Evolutionary conservation across 177 flowering plant genomes (phyloP).

Genomic region (Tripterygium wilfordii): DNA sequence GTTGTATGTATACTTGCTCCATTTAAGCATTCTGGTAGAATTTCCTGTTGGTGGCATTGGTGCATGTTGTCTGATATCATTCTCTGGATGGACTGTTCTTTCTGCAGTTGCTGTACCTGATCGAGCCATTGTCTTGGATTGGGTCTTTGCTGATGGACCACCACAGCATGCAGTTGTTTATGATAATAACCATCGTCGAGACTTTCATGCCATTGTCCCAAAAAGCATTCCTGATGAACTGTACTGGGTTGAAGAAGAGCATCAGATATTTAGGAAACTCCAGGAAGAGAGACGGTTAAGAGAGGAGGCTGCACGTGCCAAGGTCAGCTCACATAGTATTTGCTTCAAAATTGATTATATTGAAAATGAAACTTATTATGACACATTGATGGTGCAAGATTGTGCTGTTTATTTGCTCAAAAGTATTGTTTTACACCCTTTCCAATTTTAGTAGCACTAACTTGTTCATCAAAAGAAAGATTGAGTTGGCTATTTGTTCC

Average conservation of each 20-base stretch:
- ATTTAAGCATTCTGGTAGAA: no score
- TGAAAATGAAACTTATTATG: no score
- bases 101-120: constrained; percentile 77
- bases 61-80: no score
- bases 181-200: constrained; percentile 76
- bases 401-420: no score
- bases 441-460: no score
- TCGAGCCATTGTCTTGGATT: constrained; percentile 73
- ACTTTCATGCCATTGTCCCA: constrained; percentile 85
- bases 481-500: no score
- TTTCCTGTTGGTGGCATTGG: no score
- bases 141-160: constrained; percentile 98
- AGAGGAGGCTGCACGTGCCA: constrained; percentile 74
- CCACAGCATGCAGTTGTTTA: constrained; percentile 62
- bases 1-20: no score
- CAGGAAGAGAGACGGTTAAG: constrained; percentile 66
- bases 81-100: no score
- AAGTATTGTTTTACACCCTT: no score
- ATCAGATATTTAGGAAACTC: constrained; percentile 47
- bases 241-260: constrained; percentile 85
- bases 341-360: neutral
- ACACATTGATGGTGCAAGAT: no score
- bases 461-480: no score
- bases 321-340: constrained; percentile 38
- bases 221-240: constrained; percentile 45